Base-by-base conservation (phyloP, 331 rosid species). In the Pyracantha coccinea region DNA sequence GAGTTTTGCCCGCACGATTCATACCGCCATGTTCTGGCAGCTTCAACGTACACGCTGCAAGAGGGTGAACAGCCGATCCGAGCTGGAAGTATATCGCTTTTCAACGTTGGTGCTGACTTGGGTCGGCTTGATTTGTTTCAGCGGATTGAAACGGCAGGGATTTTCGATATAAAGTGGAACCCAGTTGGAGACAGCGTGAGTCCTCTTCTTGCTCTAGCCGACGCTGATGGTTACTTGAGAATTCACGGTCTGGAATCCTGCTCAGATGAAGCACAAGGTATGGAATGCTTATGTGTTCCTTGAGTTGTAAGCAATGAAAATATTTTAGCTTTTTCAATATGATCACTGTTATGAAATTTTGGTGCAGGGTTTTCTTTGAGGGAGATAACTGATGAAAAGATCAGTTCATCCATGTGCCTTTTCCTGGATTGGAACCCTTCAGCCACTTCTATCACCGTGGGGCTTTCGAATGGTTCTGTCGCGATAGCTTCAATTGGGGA, bases 151-250 rank as follows among this genome's bases (percentile, higher is more conserved):
- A 88, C 95, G 2, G 79, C 85, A 2, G 97, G 93, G 14, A 85
- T 92, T 21, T 90, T 94, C 44, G 95, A 90, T 84, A 85, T 90
- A 58, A 94, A 90, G 83, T 94, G 99, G 99, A 90, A 79, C 69
- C 88, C 93, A 1, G 82, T 79, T 6, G 79, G 82, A 59, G 85
- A 63, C 19, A 68, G 81, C 64, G 58, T 16, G 8, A 74, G 80
- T 83, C 90, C 88, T 67, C 78, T 86, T 77, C 87, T 90, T 71
- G 96, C 88, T 78, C 93, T 82, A 85, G 99, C 92, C 9, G 91
- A 83, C 85, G 93, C 97, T 58, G 89, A 90, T 82, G 99, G 96
- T 41, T 87, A 73, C 90, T 76, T 94, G 90, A 87, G 84, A 85
- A 82, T 89, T 72, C 90, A 78, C 59, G 67, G 68, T 79, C 89